Conservation (phyloP, 2,329 filamentous ascomycete species). For the Ascochyta koolunga region DNA sequence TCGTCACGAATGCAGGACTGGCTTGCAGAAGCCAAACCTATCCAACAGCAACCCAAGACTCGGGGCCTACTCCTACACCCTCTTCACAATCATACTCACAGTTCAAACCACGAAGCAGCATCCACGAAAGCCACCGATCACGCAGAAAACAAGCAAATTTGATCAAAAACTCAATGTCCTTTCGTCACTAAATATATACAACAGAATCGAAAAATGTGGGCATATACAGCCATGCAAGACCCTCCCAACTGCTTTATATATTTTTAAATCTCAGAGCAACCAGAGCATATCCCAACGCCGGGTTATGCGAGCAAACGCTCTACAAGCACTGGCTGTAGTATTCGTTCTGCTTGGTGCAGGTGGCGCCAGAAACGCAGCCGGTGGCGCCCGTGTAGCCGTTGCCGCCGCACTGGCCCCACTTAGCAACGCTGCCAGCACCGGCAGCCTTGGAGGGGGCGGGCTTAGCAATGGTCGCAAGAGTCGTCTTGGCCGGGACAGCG, state of each 20-base stretch:
- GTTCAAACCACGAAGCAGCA: no score
- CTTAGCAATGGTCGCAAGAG: conserved; percentile 27
- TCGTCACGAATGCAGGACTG: no score
- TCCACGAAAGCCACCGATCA: background rate
- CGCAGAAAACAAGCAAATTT: background rate
- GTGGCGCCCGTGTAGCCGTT: conserved; percentile 50
- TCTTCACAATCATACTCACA: no score
- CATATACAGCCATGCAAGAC: background rate
- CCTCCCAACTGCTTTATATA: background rate
- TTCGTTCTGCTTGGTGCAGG: conserved; percentile 50
- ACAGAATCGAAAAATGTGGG: conserved; percentile 9
- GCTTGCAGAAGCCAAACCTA: no score
- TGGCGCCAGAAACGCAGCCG: conserved; percentile 47
- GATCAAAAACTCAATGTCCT: conserved; percentile 6
- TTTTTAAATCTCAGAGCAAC: background rate
- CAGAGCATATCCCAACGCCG: background rate
- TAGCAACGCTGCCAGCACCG: conserved; percentile 22
- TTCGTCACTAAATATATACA: conserved; percentile 19
- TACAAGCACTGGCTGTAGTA: conserved; percentile 57
- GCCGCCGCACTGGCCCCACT: conserved; percentile 54
- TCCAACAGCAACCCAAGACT: no score
- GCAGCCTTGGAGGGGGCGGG: conserved; percentile 21
- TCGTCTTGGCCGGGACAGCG: conserved; percentile 22
- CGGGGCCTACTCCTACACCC: no score
- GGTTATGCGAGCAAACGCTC: background rate